Evolutionary conservation across 139 green algal species (phyloP).

Genomic region (Tetraselmis striata): DNA sequence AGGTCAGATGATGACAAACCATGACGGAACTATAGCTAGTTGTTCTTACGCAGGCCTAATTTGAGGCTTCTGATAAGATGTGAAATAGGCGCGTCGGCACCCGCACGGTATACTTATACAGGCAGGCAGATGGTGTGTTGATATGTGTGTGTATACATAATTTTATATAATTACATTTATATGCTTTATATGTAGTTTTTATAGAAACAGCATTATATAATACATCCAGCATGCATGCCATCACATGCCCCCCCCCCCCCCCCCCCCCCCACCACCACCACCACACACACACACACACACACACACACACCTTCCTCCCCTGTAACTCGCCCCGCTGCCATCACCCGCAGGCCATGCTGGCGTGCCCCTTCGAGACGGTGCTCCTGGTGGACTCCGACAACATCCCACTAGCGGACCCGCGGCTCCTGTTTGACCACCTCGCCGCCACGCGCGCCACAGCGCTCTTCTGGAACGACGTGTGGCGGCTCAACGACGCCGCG

Average conservation of each 20-base stretch:
- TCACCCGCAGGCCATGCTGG: not conserved
- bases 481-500: not conserved
- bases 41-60: too few relatives aligned
- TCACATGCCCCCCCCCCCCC: not conserved
- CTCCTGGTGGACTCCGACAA: not conserved
- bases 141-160: not conserved
- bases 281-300: not conserved
- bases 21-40: too few relatives aligned
- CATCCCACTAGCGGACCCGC: not conserved
- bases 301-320: not conserved
- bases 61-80: too few relatives aligned
- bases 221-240: not conserved
- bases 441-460: not conserved
- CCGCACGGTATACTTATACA: not conserved
- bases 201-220: not conserved
- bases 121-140: not conserved
- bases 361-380: not conserved
- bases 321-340: not conserved
- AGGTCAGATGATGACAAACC: too few relatives aligned
- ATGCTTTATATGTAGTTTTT: too few relatives aligned
- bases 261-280: not conserved
- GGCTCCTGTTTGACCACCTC: not conserved
- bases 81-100: too few relatives aligned
- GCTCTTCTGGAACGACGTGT: not conserved
- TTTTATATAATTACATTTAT: not conserved